Evolutionary conservation across 2,329 filamentous ascomycete species (phyloP).

Genomic region (Colletotrichum incanum): DNA sequence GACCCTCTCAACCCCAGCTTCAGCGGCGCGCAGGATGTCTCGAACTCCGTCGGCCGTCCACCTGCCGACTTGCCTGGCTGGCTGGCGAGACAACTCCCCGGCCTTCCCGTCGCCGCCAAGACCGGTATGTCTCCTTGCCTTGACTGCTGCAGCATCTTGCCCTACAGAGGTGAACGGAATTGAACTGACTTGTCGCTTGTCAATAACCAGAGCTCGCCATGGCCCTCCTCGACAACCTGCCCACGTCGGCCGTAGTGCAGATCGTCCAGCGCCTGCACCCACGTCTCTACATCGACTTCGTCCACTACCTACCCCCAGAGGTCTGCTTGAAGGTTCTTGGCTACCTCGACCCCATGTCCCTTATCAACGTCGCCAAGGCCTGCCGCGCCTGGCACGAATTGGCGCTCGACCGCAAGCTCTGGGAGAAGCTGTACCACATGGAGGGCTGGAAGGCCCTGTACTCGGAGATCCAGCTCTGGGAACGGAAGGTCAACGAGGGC

Average conservation of each 20-base stretch:
- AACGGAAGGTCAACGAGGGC: constrained; percentile 70
- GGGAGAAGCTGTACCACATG: constrained; percentile 85
- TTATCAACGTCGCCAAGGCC: constrained; percentile 84
- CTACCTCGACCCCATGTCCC: constrained; percentile 85
- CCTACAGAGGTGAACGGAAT: too few species aligned
- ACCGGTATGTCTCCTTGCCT: constrained; percentile 57
- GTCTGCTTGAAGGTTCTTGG: constrained; percentile 92
- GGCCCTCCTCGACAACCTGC: constrained; percentile 82
- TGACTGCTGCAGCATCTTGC: neutral
- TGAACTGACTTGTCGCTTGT: constrained; percentile 4
- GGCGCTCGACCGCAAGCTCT: constrained; percentile 86
- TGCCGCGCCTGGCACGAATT: constrained; percentile 88
- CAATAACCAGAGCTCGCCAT: constrained; percentile 80
- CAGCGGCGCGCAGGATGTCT: constrained; percentile 47
- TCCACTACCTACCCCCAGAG: constrained; percentile 87
- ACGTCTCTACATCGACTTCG: constrained; percentile 92
- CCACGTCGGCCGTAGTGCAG: constrained; percentile 83
- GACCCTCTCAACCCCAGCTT: constrained; percentile 70
- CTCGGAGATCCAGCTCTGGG: constrained; percentile 76
- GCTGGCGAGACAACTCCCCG: constrained; percentile 65
- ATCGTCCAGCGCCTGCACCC: constrained; percentile 87
- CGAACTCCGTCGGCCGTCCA: constrained; percentile 49
- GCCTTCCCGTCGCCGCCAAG: constrained; percentile 65
- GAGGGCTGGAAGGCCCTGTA: constrained; percentile 88
- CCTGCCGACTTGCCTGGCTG: constrained; percentile 64